These are phyloP conservation scores for Adenanthera pavonina DNA, from an alignment of 306 rosid species.

Conservation along the genomic window DNA sequence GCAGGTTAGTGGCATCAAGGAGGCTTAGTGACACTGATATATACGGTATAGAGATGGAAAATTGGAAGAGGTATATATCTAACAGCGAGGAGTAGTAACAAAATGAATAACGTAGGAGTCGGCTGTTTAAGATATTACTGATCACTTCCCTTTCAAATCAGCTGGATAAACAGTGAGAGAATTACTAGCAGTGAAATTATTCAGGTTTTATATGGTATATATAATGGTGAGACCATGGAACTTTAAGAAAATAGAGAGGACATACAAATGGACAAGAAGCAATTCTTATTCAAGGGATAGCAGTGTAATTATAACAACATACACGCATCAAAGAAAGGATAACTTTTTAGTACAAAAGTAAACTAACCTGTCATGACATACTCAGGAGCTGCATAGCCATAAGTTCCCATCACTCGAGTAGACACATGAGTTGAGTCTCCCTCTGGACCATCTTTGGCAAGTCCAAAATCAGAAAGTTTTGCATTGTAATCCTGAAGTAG, in stretches of 20 bases:
- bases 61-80: too few relatives aligned
- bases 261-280: not conserved
- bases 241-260: not conserved
- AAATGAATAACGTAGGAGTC: too few relatives aligned
- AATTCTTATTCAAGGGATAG: not conserved
- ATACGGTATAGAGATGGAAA: too few relatives aligned
- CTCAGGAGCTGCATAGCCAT: slow-evolving; percentile 75
- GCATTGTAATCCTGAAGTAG: slow-evolving; percentile 61
- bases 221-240: too few relatives aligned
- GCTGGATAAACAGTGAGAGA: too few relatives aligned
- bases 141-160: too few relatives aligned
- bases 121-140: too few relatives aligned
- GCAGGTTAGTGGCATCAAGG: too few relatives aligned
- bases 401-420: slow-evolving; percentile 67
- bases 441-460: slow-evolving; percentile 66
- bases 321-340: not conserved
- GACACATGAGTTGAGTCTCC: slow-evolving; percentile 69
- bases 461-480: slow-evolving; percentile 78
- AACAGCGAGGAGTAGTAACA: too few relatives aligned
- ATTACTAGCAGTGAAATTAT: too few relatives aligned
- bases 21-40: too few relatives aligned
- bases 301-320: not conserved
- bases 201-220: too few relatives aligned
- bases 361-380: slow-evolving; percentile 71
- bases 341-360: not conserved